Conservation (phyloP, 2,329 filamentous ascomycete species). For the Colletotrichum horii region DNA sequence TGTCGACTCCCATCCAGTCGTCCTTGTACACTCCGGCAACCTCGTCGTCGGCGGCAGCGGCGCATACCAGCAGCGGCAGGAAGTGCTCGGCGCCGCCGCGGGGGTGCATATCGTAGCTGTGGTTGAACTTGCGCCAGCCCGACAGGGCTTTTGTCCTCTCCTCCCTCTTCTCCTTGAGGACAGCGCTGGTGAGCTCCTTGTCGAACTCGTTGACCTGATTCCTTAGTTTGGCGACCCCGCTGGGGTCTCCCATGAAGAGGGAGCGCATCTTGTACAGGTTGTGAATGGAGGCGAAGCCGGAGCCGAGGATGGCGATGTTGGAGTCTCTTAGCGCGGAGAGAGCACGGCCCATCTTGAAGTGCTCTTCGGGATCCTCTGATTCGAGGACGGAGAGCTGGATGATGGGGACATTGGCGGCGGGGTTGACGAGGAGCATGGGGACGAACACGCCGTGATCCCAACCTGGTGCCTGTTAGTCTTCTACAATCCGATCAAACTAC, state of each 20-base stretch:
- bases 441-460: conserved; percentile 70
- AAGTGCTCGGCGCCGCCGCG: conserved; percentile 61
- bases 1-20: conserved; percentile 51
- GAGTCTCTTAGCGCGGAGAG: conserved; percentile 52
- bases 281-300: conserved; percentile 64
- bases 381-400: conserved; percentile 62
- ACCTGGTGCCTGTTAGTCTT: conserved; percentile 23
- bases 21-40: conserved; percentile 52
- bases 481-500: not conserved
- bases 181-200: conserved; percentile 44
- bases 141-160: conserved; percentile 45
- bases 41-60: conserved; percentile 53
- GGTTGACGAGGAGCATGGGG: conserved; percentile 59
- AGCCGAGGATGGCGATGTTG: conserved; percentile 65
- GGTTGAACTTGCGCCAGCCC: conserved; percentile 52
- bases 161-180: conserved; percentile 33
- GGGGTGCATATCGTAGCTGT: conserved; percentile 60
- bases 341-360: conserved; percentile 59
- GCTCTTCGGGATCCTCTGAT: conserved; percentile 53
- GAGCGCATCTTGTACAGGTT: conserved; percentile 54
- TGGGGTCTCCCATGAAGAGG: conserved; percentile 29
- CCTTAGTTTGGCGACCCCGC: conserved; percentile 27
- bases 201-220: conserved; percentile 48
- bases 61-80: conserved; percentile 62
- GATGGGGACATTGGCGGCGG: conserved; percentile 56